Conservation (phyloP, 2,329 filamentous ascomycete genomes). For the Didymella keratinophila region DNA sequence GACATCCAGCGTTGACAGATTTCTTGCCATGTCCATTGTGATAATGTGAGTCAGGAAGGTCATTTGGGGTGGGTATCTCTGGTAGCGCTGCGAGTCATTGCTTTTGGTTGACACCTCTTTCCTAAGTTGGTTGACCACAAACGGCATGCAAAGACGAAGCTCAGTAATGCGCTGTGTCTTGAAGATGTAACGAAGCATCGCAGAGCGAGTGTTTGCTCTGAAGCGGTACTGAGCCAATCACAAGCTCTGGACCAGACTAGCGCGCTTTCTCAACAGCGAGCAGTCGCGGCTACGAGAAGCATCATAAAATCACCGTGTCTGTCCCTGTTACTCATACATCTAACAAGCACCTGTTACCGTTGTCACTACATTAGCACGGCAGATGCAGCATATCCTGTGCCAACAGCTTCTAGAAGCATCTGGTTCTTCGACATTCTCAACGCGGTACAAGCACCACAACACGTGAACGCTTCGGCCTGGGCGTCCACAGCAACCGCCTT, state of each 20-base stretch:
- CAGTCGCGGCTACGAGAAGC: background rate
- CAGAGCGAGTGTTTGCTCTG: background rate
- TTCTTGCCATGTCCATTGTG: too few relatives aligned
- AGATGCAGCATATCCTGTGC: background rate
- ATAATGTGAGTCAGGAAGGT: background rate
- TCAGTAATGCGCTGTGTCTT: background rate
- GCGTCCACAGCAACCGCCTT: background rate
- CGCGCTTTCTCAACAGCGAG: background rate
- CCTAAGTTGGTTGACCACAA: background rate
- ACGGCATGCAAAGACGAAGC: background rate
- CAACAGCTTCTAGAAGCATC: background rate
- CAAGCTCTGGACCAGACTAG: background rate
- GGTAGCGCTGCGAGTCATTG: background rate
- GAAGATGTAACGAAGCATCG: background rate
- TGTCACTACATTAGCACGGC: too few relatives aligned
- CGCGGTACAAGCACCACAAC: background rate
- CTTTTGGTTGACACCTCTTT: background rate
- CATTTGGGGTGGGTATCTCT: background rate
- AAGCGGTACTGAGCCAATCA: background rate
- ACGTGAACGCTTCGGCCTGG: background rate
- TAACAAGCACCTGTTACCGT: background rate
- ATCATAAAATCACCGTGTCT: background rate
- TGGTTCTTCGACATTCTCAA: background rate
- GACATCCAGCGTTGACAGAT: background rate
- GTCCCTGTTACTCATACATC: background rate